A percentile compares a stretch with the other conserved stretches of the same genome.
These are phyloP conservation scores for Croton laevigatus DNA, from an alignment of 441 rosid genomes.

Conservation along the genomic window DNA sequence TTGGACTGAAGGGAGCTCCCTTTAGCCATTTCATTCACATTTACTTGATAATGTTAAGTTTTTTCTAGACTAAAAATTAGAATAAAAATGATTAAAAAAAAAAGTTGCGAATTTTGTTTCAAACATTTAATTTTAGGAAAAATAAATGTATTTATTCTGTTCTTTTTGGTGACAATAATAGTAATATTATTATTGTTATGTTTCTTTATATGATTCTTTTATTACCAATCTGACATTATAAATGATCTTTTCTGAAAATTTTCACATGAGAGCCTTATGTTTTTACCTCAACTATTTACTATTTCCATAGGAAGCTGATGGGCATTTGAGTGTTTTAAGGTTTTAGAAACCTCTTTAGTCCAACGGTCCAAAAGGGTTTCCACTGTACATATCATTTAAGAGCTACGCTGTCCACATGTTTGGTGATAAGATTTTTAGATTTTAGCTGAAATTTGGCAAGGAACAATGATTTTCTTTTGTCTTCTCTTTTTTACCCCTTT, in stretches of 20 bases:
- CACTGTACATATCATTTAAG: neutral
- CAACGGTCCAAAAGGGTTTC: slow-evolving; percentile 13
- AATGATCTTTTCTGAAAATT: neutral
- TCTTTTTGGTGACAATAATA: no score
- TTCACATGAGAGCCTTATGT: neutral
- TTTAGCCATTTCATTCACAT: slow-evolving; percentile 19
- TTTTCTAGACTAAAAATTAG: no score
- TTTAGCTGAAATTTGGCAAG: slow-evolving; percentile 15
- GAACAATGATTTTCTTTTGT: slow-evolving; percentile 11
- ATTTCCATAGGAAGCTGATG: neutral
- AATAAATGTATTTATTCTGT: no score
- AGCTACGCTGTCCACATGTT: neutral
- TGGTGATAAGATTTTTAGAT: neutral
- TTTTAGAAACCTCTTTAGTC: neutral
- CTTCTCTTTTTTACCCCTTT: neutral
- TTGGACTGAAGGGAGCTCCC: slow-evolving; percentile 55
- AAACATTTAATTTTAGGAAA: neutral
- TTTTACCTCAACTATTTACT: neutral
- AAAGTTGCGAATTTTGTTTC: neutral
- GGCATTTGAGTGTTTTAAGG: slow-evolving; percentile 1
- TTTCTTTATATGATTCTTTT: no score
- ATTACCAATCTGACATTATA: neutral
- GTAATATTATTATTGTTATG: no score
- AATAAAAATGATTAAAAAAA: neutral
- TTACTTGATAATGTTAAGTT: no score